Base-by-base conservation (phyloP, 768 basidiomycete species). In the Naganishia randhawae region DNA sequence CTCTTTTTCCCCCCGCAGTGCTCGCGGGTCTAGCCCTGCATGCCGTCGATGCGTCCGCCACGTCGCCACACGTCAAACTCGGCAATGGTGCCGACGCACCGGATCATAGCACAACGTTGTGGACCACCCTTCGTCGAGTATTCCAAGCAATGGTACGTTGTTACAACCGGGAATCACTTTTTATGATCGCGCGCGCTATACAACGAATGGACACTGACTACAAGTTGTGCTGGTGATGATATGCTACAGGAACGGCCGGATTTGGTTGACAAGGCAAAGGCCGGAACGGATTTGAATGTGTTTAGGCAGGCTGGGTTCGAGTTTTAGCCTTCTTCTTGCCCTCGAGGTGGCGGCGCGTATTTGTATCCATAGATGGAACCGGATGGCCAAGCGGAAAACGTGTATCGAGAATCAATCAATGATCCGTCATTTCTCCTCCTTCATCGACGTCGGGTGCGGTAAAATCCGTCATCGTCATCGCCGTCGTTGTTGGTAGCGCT, bases 221-320 rank as follows among this genome's bases (percentile, higher is more conserved):
- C 55, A 25, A 50, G 51, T 14, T 22, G 54, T 37, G 51, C 6
- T 52, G n/a, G 16, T 3, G 50, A 0, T 25, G n/a, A 29, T 10
- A 11, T 61, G 41, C 19, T 31, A 19, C 73, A 94, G 93, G 85
- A 89, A 48, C 89, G 92, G 31, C 81, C 81, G 50, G 92, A 97
- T 73, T 83, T 98, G 37, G 91, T 89, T 14, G 89, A 91, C 31
- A 78, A 86, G 70, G 88, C 91, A 3, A 84, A 85, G 74, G 83
- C 84, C 22, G 88, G 85, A 66, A 82, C 85, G 42, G 84, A 84
- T 73, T 81, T 96, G 66, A 85, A 88, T 51, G 74, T 83, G 42
- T 99, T 97, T 83, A 84, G 91, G 53, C 82, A 82, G 70, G 87
- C 90, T 69, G 93, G 93, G 3, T 91, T 97, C 76, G 94, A 97